A percentile compares a stretch with the other conserved stretches of the same genome.
Conservation (phyloP, 2,329 filamentous ascomycete species). For the Escovopsis sp. region DNA sequence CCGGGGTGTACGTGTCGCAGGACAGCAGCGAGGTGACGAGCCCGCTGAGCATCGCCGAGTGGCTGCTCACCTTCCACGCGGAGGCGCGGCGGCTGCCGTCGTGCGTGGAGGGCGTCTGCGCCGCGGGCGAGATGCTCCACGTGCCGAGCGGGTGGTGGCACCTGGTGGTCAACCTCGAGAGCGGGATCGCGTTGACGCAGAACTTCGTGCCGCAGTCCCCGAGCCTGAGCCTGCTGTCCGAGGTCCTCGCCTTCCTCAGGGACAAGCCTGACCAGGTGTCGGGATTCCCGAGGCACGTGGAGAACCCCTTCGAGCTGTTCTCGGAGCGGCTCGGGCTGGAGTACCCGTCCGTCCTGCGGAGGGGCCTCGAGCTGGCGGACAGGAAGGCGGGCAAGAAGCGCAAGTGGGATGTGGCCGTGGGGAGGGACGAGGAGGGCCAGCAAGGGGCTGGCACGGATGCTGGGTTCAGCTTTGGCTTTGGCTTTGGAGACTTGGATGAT, state of each 20-base stretch:
- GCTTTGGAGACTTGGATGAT: slow-evolving; percentile 33
- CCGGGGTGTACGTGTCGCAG: slow-evolving; percentile 76
- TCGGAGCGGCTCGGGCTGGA: slow-evolving; percentile 47
- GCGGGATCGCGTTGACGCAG: slow-evolving; percentile 79
- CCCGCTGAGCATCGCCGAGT: slow-evolving; percentile 91
- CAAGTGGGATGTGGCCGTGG: slow-evolving; percentile 71
- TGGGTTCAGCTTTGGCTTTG: slow-evolving; percentile 36
- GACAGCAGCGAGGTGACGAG: slow-evolving; percentile 90
- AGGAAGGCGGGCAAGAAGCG: slow-evolving; percentile 55
- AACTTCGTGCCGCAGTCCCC: slow-evolving; percentile 72
- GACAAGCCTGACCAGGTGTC: slow-evolving; percentile 78
- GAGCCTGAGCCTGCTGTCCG: slow-evolving; percentile 42
- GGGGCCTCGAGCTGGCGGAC: slow-evolving; percentile 50
- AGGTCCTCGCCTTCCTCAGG: slow-evolving; percentile 65
- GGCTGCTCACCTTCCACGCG: slow-evolving; percentile 77
- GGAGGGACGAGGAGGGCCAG: slow-evolving; percentile 19
- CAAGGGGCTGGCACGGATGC: slow-evolving; percentile 6
- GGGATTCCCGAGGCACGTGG: slow-evolving; percentile 61
- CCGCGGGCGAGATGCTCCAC: slow-evolving; percentile 72
- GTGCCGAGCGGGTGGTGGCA: slow-evolving; percentile 97
- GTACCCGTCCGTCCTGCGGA: slow-evolving; percentile 52
- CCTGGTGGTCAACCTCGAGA: slow-evolving; percentile 77
- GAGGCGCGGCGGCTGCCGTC: slow-evolving; percentile 63
- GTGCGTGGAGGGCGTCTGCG: slow-evolving; percentile 75
- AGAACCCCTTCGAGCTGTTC: slow-evolving; percentile 63